Evolutionary conservation across 768 basidiomycete species (phyloP).

Genomic region (Coprinopsis sp.): DNA sequence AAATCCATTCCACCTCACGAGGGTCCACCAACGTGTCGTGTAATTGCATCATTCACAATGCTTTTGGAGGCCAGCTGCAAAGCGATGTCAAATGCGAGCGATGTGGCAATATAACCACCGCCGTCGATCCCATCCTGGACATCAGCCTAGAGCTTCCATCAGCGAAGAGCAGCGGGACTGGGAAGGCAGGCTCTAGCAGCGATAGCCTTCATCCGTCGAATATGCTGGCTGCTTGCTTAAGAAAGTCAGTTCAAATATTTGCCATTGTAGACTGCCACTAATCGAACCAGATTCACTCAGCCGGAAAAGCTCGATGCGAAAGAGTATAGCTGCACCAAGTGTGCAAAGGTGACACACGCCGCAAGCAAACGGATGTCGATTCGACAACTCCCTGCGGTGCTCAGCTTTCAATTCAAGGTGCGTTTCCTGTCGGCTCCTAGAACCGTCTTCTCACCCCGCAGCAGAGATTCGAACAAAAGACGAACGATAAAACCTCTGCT

Average conservation of each 20-base stretch:
- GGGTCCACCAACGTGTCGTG: conserved; percentile 75
- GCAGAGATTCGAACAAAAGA: conserved; percentile 90
- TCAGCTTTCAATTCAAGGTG: conserved; percentile 96
- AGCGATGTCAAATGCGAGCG: conserved; percentile 87
- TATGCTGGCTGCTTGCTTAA: conserved; percentile 71
- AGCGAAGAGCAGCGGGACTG: conserved; percentile 16
- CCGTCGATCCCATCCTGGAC: conserved; percentile 87
- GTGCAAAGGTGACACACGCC: conserved; percentile 65
- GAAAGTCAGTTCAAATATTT: conserved; percentile 42
- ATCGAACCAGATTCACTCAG: conserved; percentile 63
- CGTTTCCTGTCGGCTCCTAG: background rate
- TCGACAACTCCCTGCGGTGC: conserved; percentile 78
- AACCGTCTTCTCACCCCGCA: background rate
- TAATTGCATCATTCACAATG: conserved; percentile 87
- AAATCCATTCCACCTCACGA: conserved; percentile 76
- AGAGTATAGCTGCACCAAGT: conserved; percentile 82
- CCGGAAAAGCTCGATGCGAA: conserved; percentile 79
- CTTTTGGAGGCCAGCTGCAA: conserved; percentile 82
- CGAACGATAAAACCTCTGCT: conserved; percentile 63
- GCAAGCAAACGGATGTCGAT: conserved; percentile 85
- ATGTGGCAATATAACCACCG: conserved; percentile 74
- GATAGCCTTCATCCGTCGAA: conserved; percentile 39
- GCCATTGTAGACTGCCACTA: background rate
- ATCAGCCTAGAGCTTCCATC: conserved; percentile 82
- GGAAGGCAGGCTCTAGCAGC: conserved; percentile 26